Evolutionary conservation across 495 filamentous ascomycete genomes (phyloP).

Genomic region (Lepidopterella palustris): DNA sequence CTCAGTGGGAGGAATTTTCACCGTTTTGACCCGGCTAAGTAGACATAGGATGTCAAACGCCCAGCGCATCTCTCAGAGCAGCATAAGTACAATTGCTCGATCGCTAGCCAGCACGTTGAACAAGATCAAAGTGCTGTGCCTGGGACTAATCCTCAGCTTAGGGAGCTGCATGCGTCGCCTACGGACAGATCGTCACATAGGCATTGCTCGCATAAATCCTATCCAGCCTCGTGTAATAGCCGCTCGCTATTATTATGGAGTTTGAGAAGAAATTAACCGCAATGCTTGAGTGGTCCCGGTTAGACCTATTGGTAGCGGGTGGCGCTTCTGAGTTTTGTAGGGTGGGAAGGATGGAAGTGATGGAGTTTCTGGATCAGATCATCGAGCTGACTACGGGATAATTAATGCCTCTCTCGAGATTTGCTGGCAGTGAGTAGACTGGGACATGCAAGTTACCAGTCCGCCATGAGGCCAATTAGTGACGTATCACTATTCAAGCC

Average conservation of each 20-base stretch:
- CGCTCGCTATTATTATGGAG: constrained; percentile 6
- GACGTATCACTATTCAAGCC: too few relatives aligned
- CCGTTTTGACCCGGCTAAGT: background rate
- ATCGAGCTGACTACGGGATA: background rate
- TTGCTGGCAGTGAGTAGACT: background rate
- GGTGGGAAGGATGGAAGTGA: background rate
- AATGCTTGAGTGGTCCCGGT: constrained; percentile 14
- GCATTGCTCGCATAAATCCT: constrained; percentile 17
- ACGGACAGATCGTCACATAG: background rate
- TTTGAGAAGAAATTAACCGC: constrained; percentile 25
- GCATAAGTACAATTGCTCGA: background rate
- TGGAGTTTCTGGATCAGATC: background rate
- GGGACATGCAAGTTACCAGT: too few relatives aligned
- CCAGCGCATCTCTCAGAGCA: background rate
- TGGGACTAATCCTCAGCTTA: background rate
- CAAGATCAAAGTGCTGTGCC: too few relatives aligned
- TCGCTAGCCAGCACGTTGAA: too few relatives aligned
- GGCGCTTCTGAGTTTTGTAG: background rate
- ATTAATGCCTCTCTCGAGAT: background rate
- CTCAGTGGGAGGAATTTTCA: background rate
- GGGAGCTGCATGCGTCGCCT: background rate
- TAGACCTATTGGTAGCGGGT: background rate
- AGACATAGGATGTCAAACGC: background rate
- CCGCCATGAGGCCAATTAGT: too few relatives aligned
- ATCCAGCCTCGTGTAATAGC: background rate